Evolutionary conservation across 192 early-diverging fungal species (phyloP).

Genomic region (Chytriomyces sp.): DNA sequence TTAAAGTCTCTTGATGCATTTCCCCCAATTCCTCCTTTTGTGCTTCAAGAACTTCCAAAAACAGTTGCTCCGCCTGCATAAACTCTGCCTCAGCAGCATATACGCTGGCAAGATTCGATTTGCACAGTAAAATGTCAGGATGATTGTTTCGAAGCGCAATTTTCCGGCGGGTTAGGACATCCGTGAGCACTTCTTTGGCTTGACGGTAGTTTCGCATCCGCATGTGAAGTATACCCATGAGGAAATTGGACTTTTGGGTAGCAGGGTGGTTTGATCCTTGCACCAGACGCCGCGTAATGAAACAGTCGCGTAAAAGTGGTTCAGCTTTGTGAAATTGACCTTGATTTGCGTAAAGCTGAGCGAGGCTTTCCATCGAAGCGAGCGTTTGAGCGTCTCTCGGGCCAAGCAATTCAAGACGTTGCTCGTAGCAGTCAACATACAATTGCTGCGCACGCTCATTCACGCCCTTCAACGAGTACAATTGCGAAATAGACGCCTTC

Average conservation of each 20-base stretch:
- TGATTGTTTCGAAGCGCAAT: neutral
- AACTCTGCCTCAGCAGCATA: neutral
- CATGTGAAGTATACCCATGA: neutral
- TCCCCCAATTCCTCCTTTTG: neutral
- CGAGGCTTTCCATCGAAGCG: slow-evolving; percentile 15
- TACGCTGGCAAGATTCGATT: neutral
- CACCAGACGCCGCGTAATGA: neutral
- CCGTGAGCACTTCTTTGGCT: neutral
- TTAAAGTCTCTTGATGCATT: neutral
- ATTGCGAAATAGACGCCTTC: neutral
- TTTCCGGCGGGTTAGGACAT: neutral
- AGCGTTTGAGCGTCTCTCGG: slow-evolving; percentile 21
- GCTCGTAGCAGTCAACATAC: neutral
- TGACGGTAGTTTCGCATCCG: neutral
- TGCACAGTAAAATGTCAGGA: neutral
- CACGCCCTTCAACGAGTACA: neutral
- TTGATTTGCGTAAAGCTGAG: slow-evolving; percentile 20
- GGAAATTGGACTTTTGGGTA: neutral
- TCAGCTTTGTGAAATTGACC: slow-evolving; percentile 25
- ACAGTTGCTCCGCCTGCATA: neutral
- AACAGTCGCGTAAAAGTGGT: slow-evolving; percentile 21
- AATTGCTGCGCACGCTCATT: neutral
- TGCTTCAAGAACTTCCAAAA: neutral
- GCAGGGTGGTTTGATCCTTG: neutral
- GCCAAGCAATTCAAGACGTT: neutral